These are phyloP conservation scores for Ambrosia hybrid DNA, from an alignment of 140 eudicot genomes.

Conservation along the genomic window DNA sequence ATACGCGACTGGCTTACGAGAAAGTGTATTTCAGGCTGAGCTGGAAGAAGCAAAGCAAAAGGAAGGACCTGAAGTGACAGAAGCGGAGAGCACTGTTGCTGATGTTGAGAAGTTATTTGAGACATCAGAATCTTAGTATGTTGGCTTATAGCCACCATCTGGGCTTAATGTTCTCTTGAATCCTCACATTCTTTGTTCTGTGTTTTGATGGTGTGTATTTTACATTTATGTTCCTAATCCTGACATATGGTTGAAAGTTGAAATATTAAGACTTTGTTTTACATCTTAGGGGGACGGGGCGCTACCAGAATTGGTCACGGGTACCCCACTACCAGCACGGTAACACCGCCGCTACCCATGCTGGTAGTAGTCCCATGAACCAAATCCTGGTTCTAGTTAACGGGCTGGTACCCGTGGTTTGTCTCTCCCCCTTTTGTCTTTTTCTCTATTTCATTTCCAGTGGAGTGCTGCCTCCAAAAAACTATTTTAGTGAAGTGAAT, in stretches of 20 bases:
- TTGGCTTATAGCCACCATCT: neutral
- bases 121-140: conserved; percentile 39
- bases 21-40: conserved; percentile 51
- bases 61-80: conserved; percentile 75
- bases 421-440: no score
- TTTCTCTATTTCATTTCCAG: no score
- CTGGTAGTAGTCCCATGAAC: no score
- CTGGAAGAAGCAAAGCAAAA: conserved; percentile 73
- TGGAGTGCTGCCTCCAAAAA: no score
- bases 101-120: conserved; percentile 67
- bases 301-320: no score
- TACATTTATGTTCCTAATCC: neutral
- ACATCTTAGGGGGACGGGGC: no score
- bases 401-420: no score
- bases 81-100: conserved; percentile 64
- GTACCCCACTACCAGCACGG: no score
- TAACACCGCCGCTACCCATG: no score
- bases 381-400: no score
- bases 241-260: conserved; percentile 4
- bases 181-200: neutral
- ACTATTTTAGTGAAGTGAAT: no score
- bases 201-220: conserved; percentile 7
- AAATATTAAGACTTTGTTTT: neutral
- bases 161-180: neutral
- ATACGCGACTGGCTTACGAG: conserved; percentile 6